Percentiles rank a stretch among this genome's conserved stretches.
These are phyloP conservation scores for Pseudoneurospora amorphoporcata DNA, from an alignment of 495 filamentous ascomycete species.

Conservation along the genomic window DNA sequence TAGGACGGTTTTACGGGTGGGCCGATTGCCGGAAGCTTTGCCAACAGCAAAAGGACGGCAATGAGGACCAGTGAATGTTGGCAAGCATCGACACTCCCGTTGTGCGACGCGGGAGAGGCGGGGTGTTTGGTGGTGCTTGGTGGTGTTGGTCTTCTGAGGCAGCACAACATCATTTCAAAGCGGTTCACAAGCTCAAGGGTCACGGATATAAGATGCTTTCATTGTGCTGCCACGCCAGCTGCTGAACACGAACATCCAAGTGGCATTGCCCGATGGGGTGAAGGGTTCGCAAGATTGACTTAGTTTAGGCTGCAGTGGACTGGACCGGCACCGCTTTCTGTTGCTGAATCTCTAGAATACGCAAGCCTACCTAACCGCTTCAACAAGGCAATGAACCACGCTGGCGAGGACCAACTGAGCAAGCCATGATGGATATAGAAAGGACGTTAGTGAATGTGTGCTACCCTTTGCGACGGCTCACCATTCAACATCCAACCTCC, in stretches of 20 bases:
- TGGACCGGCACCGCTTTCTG: neutral
- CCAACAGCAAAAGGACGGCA: neutral
- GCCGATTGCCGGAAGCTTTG: neutral
- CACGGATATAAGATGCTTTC: neutral
- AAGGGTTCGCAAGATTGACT: neutral
- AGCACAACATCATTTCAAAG: neutral
- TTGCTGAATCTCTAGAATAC: neutral
- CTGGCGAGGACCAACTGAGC: neutral
- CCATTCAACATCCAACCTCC: neutral
- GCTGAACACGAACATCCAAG: neutral
- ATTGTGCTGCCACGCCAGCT: neutral
- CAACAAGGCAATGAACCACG: neutral
- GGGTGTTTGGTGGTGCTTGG: neutral
- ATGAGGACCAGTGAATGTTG: neutral
- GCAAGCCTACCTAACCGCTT: neutral
- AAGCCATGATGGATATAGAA: neutral
- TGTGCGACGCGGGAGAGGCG: neutral
- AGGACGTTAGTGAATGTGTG: neutral
- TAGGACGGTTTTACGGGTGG: neutral
- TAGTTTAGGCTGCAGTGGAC: neutral
- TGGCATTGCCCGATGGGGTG: neutral
- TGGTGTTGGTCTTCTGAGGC: neutral
- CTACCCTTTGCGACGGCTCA: neutral
- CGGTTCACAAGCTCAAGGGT: neutral
- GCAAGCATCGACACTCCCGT: neutral